Conservation (phyloP, 768 basidiomycete genomes). For the Solioccasus polychromus region DNA sequence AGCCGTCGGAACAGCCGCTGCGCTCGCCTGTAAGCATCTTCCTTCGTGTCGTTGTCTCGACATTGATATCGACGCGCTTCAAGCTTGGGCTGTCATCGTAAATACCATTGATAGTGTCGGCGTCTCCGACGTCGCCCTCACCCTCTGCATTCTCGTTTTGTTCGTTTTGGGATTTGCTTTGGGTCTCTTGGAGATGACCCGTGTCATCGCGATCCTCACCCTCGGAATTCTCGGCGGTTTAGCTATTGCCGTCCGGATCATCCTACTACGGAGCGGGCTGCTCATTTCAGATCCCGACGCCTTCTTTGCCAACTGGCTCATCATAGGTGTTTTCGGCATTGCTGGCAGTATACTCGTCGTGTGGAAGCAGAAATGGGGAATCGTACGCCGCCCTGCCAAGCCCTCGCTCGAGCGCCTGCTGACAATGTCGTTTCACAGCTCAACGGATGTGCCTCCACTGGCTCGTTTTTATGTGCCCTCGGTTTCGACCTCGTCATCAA, state of each 20-base stretch:
- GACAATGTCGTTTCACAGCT: slow-evolving; percentile 29
- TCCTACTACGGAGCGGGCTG: slow-evolving; percentile 48
- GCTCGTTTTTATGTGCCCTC: slow-evolving; percentile 57
- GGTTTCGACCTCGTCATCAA: slow-evolving; percentile 57
- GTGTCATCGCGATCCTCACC: slow-evolving; percentile 42
- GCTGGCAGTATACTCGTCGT: slow-evolving; percentile 41
- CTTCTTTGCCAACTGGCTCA: slow-evolving; percentile 51
- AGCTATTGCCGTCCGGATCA: slow-evolving; percentile 53
- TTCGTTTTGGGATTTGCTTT: slow-evolving; percentile 51
- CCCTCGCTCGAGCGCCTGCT: background rate
- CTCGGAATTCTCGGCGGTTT: slow-evolving; percentile 55
- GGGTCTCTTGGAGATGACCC: slow-evolving; percentile 52
- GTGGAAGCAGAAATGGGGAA: slow-evolving; percentile 44
- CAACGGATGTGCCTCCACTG: slow-evolving; percentile 52
- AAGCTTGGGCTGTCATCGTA: slow-evolving; percentile 64
- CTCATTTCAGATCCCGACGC: slow-evolving; percentile 36
- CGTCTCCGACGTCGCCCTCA: slow-evolving; percentile 51
- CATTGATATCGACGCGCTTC: background rate
- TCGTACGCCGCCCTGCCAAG: slow-evolving; percentile 38
- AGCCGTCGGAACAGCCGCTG: slow-evolving; percentile 49
- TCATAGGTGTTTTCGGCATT: slow-evolving; percentile 45
- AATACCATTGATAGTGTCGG: slow-evolving; percentile 51
- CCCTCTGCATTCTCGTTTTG: slow-evolving; percentile 45
- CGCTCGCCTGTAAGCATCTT: slow-evolving; percentile 41
- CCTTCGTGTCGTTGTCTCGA: background rate